phyloP scores from a whole-genome alignment of 2,329 filamentous ascomycete genomes.

The Triangularia verruculosa region DNA sequence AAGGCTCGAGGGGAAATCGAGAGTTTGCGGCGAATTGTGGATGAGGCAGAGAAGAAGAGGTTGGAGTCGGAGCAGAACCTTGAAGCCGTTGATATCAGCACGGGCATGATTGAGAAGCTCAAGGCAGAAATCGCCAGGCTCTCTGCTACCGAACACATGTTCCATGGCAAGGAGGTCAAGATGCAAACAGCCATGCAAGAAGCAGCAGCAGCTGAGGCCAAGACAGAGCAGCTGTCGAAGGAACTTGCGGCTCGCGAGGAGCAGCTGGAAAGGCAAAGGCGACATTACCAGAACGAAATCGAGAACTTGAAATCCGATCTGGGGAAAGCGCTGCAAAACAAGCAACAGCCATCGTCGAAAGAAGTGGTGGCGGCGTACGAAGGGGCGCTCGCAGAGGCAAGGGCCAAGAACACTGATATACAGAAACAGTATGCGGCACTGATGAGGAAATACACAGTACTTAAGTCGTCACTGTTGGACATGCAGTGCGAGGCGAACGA shows the following conservation, averaged over 20 bases:
- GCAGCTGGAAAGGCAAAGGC: slow-evolving; percentile 44
- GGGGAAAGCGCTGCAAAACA: slow-evolving; percentile 34
- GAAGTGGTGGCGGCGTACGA: slow-evolving; percentile 40
- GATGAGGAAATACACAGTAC: slow-evolving; percentile 49
- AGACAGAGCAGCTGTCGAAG: slow-evolving; percentile 57
- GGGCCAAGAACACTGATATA: slow-evolving; percentile 52
- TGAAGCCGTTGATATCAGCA: slow-evolving; percentile 59
- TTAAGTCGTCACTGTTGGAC: slow-evolving; percentile 51
- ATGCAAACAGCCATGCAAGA: slow-evolving; percentile 56
- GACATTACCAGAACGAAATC: slow-evolving; percentile 49
- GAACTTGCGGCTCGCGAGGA: slow-evolving; percentile 51
- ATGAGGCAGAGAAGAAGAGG: slow-evolving; percentile 67
- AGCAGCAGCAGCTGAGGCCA: slow-evolving; percentile 56
- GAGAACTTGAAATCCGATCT: slow-evolving; percentile 46
- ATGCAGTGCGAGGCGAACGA: slow-evolving; percentile 39
- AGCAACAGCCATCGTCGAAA: slow-evolving; percentile 22
- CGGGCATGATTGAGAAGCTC: slow-evolving; percentile 59
- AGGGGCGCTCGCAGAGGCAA: slow-evolving; percentile 47
- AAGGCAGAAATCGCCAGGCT: slow-evolving; percentile 58
- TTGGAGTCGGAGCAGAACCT: slow-evolving; percentile 61
- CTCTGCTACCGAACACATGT: slow-evolving; percentile 58
- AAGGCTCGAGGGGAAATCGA: slow-evolving; percentile 58
- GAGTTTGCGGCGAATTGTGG: slow-evolving; percentile 63
- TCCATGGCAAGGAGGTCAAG: slow-evolving; percentile 62
- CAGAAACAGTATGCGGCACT: slow-evolving; percentile 51